A percentile compares a stretch with the other conserved stretches of the same genome.
Evolutionary conservation across 306 rosid species (phyloP).

Genomic region (Argentina anserina): DNA sequence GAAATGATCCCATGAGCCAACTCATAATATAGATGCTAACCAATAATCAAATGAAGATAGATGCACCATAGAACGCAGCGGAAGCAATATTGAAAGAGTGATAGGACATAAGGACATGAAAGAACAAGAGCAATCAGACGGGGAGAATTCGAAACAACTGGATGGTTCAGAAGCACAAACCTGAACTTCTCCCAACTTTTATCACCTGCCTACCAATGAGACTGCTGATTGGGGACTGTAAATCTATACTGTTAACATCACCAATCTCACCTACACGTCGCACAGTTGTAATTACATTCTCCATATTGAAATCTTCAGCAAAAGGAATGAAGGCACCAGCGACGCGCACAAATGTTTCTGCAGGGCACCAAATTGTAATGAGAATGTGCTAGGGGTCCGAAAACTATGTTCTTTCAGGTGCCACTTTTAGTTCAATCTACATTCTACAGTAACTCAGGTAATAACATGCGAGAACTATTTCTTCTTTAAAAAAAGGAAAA

Average conservation of each 20-base stretch:
- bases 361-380: slow-evolving; percentile 38
- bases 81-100: not conserved
- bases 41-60: not conserved
- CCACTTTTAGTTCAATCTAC: no score
- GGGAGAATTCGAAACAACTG: slow-evolving; percentile 12
- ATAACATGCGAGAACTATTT: no score
- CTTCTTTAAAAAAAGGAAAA: no score
- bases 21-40: no score
- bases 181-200: slow-evolving; percentile 99
- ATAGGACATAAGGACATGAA: not conserved
- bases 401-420: not conserved
- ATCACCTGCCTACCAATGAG: slow-evolving; percentile 89
- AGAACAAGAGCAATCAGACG: not conserved
- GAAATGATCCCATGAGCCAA: no score
- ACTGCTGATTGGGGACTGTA: slow-evolving; percentile 88
- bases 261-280: slow-evolving; percentile 90
- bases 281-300: slow-evolving; percentile 56
- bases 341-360: slow-evolving; percentile 99
- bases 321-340: slow-evolving; percentile 98
- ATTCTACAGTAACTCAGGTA: no score
- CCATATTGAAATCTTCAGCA: slow-evolving; percentile 76
- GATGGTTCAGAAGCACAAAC: slow-evolving; percentile 49
- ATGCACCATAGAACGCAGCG: no score
- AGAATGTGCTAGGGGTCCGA: slow-evolving; percentile 14
- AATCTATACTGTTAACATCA: slow-evolving; percentile 78